Percentiles rank a stretch among this genome's conserved stretches.
phyloP scores from a whole-genome alignment of 2,329 filamentous ascomycete genomes.

The Bipolaris victoriae region DNA sequence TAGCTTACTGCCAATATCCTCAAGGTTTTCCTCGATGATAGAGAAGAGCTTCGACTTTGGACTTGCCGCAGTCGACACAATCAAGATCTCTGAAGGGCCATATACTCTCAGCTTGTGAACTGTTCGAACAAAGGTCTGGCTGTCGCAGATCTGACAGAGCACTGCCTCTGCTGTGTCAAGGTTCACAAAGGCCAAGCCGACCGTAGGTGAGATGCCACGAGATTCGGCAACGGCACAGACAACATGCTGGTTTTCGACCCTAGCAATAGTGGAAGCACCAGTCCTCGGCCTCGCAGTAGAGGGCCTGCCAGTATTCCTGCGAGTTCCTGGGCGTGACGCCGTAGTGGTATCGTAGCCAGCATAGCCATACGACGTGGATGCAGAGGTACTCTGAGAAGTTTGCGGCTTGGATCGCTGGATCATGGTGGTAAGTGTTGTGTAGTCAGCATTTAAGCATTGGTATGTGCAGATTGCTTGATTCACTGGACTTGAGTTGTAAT shows the following conservation, averaged over 20 bases:
- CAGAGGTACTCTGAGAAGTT: constrained; percentile 42
- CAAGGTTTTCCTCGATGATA: constrained; percentile 74
- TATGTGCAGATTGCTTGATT: constrained; percentile 1
- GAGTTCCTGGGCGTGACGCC: constrained; percentile 43
- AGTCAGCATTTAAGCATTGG: constrained; percentile 29
- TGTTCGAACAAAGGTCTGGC: constrained; percentile 87
- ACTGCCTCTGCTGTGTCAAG: constrained; percentile 82
- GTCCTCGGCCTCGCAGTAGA: constrained; percentile 60
- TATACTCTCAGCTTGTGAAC: constrained; percentile 85
- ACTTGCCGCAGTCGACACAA: constrained; percentile 74
- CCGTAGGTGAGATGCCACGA: constrained; percentile 81
- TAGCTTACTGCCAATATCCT: constrained; percentile 63
- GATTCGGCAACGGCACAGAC: constrained; percentile 90
- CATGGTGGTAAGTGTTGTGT: constrained; percentile 37
- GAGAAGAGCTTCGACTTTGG: constrained; percentile 74
- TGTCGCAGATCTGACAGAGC: constrained; percentile 90
- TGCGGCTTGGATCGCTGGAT: constrained; percentile 29
- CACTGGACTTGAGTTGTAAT: background rate
- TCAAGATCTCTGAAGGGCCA: constrained; percentile 78
- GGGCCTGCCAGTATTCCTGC: constrained; percentile 45
- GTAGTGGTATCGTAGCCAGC: constrained; percentile 47
- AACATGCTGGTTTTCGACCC: constrained; percentile 68
- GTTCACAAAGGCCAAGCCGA: constrained; percentile 88
- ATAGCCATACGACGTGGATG: constrained; percentile 44
- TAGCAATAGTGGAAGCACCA: constrained; percentile 63